Percentiles rank a stretch among this genome's conserved stretches.
phyloP scores from a whole-genome alignment of 129 eudicot genomes.

The Arctium lappa region DNA sequence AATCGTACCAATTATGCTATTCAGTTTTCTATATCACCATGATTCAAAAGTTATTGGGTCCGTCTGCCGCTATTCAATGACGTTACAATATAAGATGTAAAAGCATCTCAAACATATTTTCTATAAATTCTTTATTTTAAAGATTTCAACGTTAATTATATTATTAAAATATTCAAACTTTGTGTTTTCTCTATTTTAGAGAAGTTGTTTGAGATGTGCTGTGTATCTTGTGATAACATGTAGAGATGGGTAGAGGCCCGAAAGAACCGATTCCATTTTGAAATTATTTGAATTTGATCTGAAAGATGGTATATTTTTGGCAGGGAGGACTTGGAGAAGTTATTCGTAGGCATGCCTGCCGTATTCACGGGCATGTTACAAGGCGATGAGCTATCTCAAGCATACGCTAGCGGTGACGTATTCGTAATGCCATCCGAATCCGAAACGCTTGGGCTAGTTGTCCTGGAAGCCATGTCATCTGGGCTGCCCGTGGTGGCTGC shows the following conservation, averaged over 20 bases:
- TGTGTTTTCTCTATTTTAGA: too few relatives aligned
- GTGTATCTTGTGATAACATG: too few relatives aligned
- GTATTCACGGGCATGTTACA: constrained; percentile 90
- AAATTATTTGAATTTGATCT: not conserved
- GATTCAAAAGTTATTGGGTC: not conserved
- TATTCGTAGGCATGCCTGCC: constrained; percentile 83
- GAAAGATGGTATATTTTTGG: not conserved
- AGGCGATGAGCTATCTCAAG: constrained; percentile 96
- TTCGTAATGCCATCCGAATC: constrained; percentile 97
- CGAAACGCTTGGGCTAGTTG: constrained; percentile 92
- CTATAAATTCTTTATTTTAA: too few relatives aligned
- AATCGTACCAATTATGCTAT: not conserved
- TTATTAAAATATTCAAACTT: too few relatives aligned
- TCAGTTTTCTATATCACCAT: not conserved
- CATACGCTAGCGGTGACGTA: constrained; percentile 95
- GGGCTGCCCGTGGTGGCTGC: constrained; percentile 96
- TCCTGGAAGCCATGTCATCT: constrained; percentile 96
- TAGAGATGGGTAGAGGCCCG: too few relatives aligned
- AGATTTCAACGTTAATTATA: too few relatives aligned
- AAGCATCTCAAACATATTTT: too few relatives aligned
- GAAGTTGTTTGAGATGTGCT: too few relatives aligned
- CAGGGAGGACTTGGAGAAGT: constrained; percentile 79
- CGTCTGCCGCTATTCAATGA: too few relatives aligned
- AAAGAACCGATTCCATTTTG: too few relatives aligned
- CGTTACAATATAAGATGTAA: too few relatives aligned